Base-by-base conservation (phyloP, 1,284 basidiomycete genomes). In the Chondrostereum purpureum region DNA sequence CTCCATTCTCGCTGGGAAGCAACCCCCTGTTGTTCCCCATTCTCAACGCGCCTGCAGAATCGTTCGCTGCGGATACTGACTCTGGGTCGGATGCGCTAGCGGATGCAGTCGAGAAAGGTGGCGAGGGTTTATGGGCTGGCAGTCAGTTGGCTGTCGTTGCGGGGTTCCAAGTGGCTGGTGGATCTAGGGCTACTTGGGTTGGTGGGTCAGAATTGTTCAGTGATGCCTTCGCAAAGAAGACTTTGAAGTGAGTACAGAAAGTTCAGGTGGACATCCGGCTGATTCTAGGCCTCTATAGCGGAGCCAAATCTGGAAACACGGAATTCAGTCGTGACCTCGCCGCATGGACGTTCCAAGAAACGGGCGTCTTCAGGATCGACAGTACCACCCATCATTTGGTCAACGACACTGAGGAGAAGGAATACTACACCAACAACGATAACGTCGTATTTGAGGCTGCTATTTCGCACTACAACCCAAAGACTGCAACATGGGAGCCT, bases 311-410 rank as follows among this genome's bases (percentile, higher is more conserved):
- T 1, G 88, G 86, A 11, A 98, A 98, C 62, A 66, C 69, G 12
- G 77, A 77, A 36, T 85, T 97, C 47, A 74, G 73, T 2, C 65
- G 72, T 39, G 91, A 95, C 55, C 63, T 98, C 42, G 77, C 83
- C 2, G 75, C 79, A 14, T 99, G 95, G 95, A 78, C 86, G 1
- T 96, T 98, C 80, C 89, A 94, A 58, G 88, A 96, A 64, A 76
- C 78, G 0, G 74, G 81, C 4, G 88, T 92, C 5, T 69, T 96
- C 40, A 81, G 90, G 19, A 81, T 97, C 48, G 82, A 91, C 50
- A 70, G 67, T 23, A 81, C 82, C 4, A 72, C 77, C 20, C 94
- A 98, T 63, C 80, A 87, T 61, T 74, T 77, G 49, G 66, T 81
- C 49, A 78, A 83, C 53, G 70, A 77, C 50, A 78, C 77, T 0